phyloP scores from a whole-genome alignment of 371 early-diverging fungal species.

The Capillidium heterosporum region DNA sequence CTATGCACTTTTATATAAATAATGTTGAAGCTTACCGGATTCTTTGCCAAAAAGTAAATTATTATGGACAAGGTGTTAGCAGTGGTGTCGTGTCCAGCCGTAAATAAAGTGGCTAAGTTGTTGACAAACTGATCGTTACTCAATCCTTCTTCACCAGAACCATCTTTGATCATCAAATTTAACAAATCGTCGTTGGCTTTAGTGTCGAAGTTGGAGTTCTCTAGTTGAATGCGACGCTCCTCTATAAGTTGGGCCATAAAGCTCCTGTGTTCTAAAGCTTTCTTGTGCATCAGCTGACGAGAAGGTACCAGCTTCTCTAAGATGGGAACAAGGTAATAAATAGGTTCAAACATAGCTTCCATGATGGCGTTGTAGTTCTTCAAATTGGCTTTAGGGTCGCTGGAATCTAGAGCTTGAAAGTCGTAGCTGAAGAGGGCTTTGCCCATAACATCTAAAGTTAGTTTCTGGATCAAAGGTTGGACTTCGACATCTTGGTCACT shows the following conservation, averaged over 20 bases:
- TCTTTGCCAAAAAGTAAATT: not conserved
- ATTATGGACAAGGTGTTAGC: not conserved
- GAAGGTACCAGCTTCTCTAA: not conserved
- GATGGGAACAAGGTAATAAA: not conserved
- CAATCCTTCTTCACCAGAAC: conserved; percentile 6
- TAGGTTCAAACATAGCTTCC: not conserved
- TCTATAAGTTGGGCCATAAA: not conserved
- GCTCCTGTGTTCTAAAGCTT: not conserved
- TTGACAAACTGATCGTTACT: not conserved
- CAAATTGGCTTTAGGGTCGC: not conserved
- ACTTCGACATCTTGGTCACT: not conserved
- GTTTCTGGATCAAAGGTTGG: not conserved
- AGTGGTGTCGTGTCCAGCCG: conserved; percentile 3
- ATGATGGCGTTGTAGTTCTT: not conserved
- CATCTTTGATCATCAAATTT: conserved; percentile 10
- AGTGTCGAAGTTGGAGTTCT: not conserved
- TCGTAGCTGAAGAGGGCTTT: not conserved
- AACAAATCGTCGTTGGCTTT: conserved; percentile 5
- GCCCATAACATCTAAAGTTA: conserved; percentile 5
- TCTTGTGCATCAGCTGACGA: not conserved
- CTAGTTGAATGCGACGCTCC: not conserved
- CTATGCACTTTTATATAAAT: too few relatives aligned
- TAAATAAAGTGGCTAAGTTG: not conserved
- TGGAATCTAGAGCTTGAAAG: not conserved
- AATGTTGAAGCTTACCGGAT: not conserved